Base-by-base conservation (phyloP, 257 asterid genomes). In the Jasminum sambac region DNA sequence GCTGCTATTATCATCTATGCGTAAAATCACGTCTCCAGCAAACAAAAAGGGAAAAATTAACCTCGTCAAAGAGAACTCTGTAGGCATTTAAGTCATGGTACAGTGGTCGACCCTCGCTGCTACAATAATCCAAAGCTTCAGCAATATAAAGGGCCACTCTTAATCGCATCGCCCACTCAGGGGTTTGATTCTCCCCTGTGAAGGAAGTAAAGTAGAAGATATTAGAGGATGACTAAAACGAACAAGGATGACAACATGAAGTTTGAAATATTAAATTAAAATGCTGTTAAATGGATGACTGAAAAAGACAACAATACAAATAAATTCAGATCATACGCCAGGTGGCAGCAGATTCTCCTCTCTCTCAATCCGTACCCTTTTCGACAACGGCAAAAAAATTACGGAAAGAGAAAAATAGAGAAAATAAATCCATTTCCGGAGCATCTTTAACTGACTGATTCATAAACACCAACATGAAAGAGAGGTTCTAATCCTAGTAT, bases 1-100 rank as follows among this genome's bases (percentile, higher is more conserved):
- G 30, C 21, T 52, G 5, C 11, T 21, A 52, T 52, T 21, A 50
- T 50, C 11, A 5, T 17, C n/a, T 17, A 25, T 52, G 30, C 10
- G 19, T 69, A 64, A 75, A 75, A 63, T 23, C 60, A 34, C 43
- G 40, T 72, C 25, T 59, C 72, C 34, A 34, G 63, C 44, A 63
- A 71, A 48, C 58, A 48, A 16, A 43, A 72, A 57, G 23, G 55
- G 30, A 72, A 50, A 48, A 66, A 66, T 30, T 42, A 40, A 72
- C 76, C 46, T 72, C 76, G 34, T 63, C 76, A 72, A 63, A 72
- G 38, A 64, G 43, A 48, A 72, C 34, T 24, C 76, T 41, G 19
- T 44, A 48, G 2, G 63, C 64, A 83, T 94, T 94, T 88, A 94
- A 82, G 82, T 94, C 99, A 81, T 91, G 95, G 83, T 94, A 94